Evolutionary conservation across 805 yeast genomes (phyloP), one percentile per base, ranked within the genome.

Genomic region (Candida ficus): DNA sequence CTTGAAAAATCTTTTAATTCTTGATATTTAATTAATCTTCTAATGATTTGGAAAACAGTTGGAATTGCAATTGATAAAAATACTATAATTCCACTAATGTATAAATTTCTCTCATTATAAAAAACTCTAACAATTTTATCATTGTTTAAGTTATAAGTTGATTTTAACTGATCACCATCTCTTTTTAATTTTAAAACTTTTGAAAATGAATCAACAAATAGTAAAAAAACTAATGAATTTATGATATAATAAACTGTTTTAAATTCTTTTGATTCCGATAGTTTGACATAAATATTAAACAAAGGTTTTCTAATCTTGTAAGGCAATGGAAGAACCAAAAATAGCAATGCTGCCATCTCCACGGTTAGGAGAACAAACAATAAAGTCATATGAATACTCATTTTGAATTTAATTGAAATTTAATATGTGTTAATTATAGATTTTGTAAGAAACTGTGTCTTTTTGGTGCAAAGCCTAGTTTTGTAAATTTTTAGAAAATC

Each of bases 81-180:
- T 43, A 79, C 58, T 5, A 78, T 79, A 8, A 80, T 81, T 8
- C 85, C 86, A 13, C 78, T 70, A 40, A 79, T 67, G 55, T 79
- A 79, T 31, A 76, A 64, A 48, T 79, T 79, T 54, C 86, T 67
- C 57, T 79, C 85, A 29, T 79, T 69, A 50, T 77, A 79, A 42
- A 80, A 78, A 45, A 78, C 74, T 35, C 75, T 64, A 5, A 83
- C 84, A 47, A 76, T 59, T 45, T 68, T 73, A 18, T 79, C 83
- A 31, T 71, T 65, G 34, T 71, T 62, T 26, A 61, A 52, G 3
- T 51, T 41, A 21, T 60, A 56, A 2, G 57, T 48, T 8, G 56
- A 46, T 25, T 42, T 42, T 26, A 43, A 41, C 23, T 47, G 33
- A n/a, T 52, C 48, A 26, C 41, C 31, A 14, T 48, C 43, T 4